Evolutionary conservation across 2,329 filamentous ascomycete species (phyloP), one percentile per base, ranked within the genome.

Genomic region (Cladophialophora psammophila): DNA sequence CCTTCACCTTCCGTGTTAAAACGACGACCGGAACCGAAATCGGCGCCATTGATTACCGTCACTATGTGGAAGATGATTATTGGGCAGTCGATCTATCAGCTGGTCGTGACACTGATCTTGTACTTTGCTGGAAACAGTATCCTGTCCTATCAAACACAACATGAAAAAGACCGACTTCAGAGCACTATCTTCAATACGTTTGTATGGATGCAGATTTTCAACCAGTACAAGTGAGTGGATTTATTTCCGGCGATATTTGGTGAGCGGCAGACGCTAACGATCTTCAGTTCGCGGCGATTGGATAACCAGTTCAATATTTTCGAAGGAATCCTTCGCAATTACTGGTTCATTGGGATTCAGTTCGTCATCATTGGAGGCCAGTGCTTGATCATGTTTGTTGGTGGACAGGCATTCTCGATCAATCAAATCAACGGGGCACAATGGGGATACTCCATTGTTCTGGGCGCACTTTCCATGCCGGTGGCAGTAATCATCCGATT

Each of bases 171-270:
- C 26, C 77, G 85, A 71, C 79, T 88, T 38, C 81, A 86, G 69
- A 89, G 88, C 0, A 81, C 90, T 65, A 85, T 91, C 55, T 91
- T 91, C 80, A 91, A 91, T 77, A 87, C 85, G 0, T 91, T 89
- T 72, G 88, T 91, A 2, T 91, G 88, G 88, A 87, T 91, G 83
- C 88, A 91, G 73, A 89, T 91, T 68, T 91, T 90, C 80, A 90
- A 90, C 76, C 84, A 88, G 76, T 85, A 88, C 79, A 90, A 90
- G 75, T 76, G 72, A 57, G 74, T 50, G 18, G 10, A 50, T 26
- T 32, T 63, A 50, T 26, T 32, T 63, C 35, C 18, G 38, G 8
- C 31, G 42, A 40, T 31, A 50, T 42, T 9, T 26, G 18, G 26
- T 26, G 45, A 4, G 5, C 3, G 18, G 12, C n/a, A n/a, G 18